Conservation (phyloP, 148 eudicot species). For the Chenopodium suecicum region DNA sequence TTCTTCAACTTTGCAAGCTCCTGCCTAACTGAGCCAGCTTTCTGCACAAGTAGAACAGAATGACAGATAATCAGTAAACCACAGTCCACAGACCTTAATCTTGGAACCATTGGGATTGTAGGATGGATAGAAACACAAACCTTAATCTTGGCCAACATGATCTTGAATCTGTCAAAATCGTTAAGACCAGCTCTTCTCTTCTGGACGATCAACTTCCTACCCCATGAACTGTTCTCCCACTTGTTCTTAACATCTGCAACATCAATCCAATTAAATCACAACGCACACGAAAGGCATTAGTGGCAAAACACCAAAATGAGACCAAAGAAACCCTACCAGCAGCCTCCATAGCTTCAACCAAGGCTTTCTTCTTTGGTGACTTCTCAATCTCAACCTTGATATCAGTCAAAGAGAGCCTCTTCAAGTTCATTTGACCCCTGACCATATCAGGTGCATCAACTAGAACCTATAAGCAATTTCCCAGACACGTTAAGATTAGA, state of each 20-base stretch:
- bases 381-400: slow-evolving; percentile 59
- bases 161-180: slow-evolving; percentile 69
- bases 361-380: slow-evolving; percentile 63
- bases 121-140: slow-evolving; percentile 25
- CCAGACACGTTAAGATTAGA: not conserved
- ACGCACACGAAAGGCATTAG: not conserved
- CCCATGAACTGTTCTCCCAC: slow-evolving; percentile 83
- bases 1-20: slow-evolving; percentile 67
- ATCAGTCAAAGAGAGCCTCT: slow-evolving; percentile 64
- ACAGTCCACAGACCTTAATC: slow-evolving; percentile 55
- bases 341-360: slow-evolving; percentile 77
- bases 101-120: slow-evolving; percentile 16
- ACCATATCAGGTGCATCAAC: slow-evolving; percentile 77
- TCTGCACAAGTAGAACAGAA: slow-evolving; percentile 40
- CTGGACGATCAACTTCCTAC: slow-evolving; percentile 62
- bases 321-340: slow-evolving; percentile 42
- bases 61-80: not conserved
- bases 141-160: slow-evolving; percentile 76
- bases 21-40: slow-evolving; percentile 60
- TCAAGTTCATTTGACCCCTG: slow-evolving; percentile 62
- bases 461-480: slow-evolving; percentile 39
- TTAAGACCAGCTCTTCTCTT: slow-evolving; percentile 63
- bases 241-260: slow-evolving; percentile 60
- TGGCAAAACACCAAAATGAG: not conserved
- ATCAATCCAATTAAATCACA: not conserved